A percentile compares a stretch with the other conserved stretches of the same genome.
These are phyloP conservation scores for Phylloporus sp. DNA, from an alignment of 768 basidiomycete species.

Conservation along the genomic window DNA sequence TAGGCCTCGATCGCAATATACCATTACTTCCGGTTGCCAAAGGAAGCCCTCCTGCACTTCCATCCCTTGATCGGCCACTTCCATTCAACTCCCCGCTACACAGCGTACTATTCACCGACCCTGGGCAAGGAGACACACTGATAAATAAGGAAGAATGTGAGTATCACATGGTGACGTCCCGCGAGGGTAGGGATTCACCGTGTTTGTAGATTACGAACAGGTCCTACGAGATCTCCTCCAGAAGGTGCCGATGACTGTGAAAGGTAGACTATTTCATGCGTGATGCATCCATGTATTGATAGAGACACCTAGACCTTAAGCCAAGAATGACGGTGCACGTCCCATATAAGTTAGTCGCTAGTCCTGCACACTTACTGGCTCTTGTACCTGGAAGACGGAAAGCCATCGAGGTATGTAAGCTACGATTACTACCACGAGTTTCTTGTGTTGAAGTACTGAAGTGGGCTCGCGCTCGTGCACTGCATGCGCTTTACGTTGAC, in stretches of 20 bases:
- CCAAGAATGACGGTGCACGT: conserved; percentile 25
- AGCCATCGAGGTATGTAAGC: conserved; percentile 43
- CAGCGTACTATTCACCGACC: not conserved
- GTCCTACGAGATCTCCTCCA: conserved; percentile 36
- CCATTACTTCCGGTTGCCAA: conserved; percentile 33
- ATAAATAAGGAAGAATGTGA: conserved; percentile 17
- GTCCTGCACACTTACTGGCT: conserved; percentile 31
- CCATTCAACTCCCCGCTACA: not conserved
- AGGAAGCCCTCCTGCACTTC: conserved; percentile 20
- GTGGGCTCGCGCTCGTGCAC: conserved; percentile 45
- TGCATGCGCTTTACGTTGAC: conserved; percentile 38
- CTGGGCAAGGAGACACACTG: not conserved
- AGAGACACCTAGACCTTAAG: conserved; percentile 33
- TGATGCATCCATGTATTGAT: not conserved
- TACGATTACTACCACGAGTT: not conserved
- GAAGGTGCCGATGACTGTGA: conserved; percentile 41
- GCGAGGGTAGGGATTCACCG: not conserved
- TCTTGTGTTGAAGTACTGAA: conserved; percentile 16
- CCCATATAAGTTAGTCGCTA: conserved; percentile 38
- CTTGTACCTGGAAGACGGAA: conserved; percentile 43
- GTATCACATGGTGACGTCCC: conserved; percentile 2
- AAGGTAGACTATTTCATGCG: conserved; percentile 29
- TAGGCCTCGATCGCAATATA: conserved; percentile 44
- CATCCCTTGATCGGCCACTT: conserved; percentile 27
- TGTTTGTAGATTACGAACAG: conserved; percentile 31